A percentile compares a stretch with the other conserved stretches of the same genome.
These are phyloP conservation scores for Fusarium pseudocircinatum DNA, from an alignment of 2,329 filamentous ascomycete genomes.

Conservation along the genomic window DNA sequence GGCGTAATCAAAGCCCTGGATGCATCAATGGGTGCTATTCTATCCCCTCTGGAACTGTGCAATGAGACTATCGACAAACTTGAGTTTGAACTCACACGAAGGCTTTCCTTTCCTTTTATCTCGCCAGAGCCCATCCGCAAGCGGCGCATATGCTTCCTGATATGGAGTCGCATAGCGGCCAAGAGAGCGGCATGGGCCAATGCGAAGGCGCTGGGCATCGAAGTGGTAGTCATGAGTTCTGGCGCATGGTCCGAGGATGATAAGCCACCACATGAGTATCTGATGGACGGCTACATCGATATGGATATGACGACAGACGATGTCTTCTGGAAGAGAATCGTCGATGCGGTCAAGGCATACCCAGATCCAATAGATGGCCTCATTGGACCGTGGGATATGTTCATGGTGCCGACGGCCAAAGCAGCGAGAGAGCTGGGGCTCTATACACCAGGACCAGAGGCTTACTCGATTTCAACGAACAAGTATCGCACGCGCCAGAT, in stretches of 20 bases:
- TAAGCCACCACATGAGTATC: background rate
- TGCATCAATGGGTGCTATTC: background rate
- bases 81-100: background rate
- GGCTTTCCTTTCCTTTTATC: background rate
- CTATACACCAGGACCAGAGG: background rate
- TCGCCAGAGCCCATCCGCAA: background rate
- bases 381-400: background rate
- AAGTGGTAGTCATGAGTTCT: background rate
- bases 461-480: background rate
- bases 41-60: background rate
- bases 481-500: background rate
- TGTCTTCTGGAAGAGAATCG: background rate
- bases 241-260: background rate
- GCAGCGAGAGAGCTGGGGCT: background rate
- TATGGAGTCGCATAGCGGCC: background rate
- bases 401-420: background rate
- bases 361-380: background rate
- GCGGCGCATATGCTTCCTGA: background rate
- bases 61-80: background rate
- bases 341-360: background rate
- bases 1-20: background rate
- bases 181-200: background rate
- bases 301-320: background rate
- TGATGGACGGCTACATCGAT: background rate
- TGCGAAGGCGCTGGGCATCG: background rate